Base-by-base conservation (phyloP, 2,329 filamentous ascomycete species). In the Chaetomium sp. region DNA sequence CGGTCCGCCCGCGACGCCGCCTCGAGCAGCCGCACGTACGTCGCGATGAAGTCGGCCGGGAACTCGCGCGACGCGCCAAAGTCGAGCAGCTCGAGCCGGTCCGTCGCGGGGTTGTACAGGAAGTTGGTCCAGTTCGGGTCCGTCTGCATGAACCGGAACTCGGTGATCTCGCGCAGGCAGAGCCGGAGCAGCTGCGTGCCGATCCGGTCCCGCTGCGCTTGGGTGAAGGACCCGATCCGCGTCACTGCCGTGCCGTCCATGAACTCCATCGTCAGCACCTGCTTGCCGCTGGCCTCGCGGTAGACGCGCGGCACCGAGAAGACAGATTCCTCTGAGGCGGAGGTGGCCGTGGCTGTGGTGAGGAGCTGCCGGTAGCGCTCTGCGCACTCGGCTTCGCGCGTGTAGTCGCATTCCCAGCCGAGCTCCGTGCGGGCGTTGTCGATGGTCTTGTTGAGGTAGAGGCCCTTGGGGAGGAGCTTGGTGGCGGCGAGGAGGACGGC, bases 111-210 rank as follows among this genome's bases (percentile, higher is more conserved):
- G 72, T 98, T 95, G 82, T 92, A 99, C 23, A 98, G 83, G 77
- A 99, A 99, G 78, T 99, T 99, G 38, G 94, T 98, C 95, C 95
- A 99, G 81, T 99, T 99, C 49, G 95, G 95, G 75, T 99, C 95
- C 5, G 95, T 99, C 79, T 99, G 95, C 95, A 99, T 99, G 80
- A 96, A 98, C 66, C 84, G 88, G 85, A 97, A 98, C 77, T 97
- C 92, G 69, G 89, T 89, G 71, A 98, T 94, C 79, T 98, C 95
- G 65, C 93, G 89, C 47, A 98, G 84, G 75, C 93, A 98, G 12
- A 99, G 87, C 4, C 93, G 90, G 60, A 98, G 85, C 69, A 98
- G 91, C 73, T 98, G 91, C 0, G 92, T 95, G 60, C 95, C 95
- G 73, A 99, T 96, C 92, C 93, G 97, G 80, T 99, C 93, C 66